Evolutionary conservation across 768 basidiomycete genomes (phyloP).

Genomic region (Saitozyma podzolica): DNA sequence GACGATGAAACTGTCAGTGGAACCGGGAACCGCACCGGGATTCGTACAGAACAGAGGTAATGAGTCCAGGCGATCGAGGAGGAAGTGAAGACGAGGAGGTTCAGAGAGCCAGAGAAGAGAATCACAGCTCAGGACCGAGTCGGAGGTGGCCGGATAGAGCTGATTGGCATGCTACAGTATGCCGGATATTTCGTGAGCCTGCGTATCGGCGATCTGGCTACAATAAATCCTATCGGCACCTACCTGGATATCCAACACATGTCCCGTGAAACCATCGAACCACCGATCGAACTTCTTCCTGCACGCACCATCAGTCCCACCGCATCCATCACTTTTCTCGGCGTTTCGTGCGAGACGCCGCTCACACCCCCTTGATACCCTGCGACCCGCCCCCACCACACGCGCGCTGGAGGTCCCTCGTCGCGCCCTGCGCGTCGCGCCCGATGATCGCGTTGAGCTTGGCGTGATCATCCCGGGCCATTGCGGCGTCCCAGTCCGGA

Average conservation of each 20-base stretch:
- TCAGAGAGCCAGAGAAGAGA: neutral
- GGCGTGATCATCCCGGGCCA: constrained; percentile 1
- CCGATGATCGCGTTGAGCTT: constrained; percentile 8
- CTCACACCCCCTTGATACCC: constrained; percentile 15
- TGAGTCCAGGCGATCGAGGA: neutral
- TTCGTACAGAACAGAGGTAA: neutral
- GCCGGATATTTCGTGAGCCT: neutral
- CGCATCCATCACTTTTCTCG: neutral
- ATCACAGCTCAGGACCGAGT: too few species aligned
- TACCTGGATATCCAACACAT: constrained; percentile 2
- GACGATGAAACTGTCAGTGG: too few species aligned
- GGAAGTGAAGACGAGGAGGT: neutral
- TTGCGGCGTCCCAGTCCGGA: constrained; percentile 10
- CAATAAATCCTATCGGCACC: neutral
- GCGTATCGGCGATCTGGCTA: too few species aligned
- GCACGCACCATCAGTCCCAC: neutral
- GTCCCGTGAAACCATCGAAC: constrained; percentile 8
- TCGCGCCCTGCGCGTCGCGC: constrained; percentile 2
- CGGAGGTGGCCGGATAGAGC: too few species aligned
- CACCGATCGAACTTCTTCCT: constrained; percentile 10
- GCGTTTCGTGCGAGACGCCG: neutral
- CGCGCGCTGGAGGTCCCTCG: constrained; percentile 3
- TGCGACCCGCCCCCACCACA: constrained; percentile 16
- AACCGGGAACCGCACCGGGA: too few species aligned
- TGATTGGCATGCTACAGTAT: neutral